Conservation (phyloP, 2,329 filamentous ascomycete genomes). For the Scleromitrula shiraiana region DNA sequence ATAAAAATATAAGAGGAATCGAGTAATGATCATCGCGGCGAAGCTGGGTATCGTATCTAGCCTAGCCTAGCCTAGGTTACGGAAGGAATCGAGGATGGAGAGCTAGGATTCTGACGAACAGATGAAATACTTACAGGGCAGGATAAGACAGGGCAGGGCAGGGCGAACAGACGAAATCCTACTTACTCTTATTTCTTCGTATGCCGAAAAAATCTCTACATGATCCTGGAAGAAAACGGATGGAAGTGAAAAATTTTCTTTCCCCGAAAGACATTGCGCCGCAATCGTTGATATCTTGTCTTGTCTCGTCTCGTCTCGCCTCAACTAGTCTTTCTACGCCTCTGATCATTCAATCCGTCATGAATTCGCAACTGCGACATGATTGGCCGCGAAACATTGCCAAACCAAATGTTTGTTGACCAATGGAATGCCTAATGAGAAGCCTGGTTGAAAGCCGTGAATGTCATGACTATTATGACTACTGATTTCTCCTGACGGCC, state of each 20-base stretch:
- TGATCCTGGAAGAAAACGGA: too few relatives aligned
- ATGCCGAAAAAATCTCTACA: too few relatives aligned
- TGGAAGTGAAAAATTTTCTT: slow-evolving; percentile 5
- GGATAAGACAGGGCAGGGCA: too few relatives aligned
- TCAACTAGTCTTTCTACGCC: too few relatives aligned
- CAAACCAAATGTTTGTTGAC: neutral
- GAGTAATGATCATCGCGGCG: neutral
- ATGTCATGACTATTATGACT: slow-evolving; percentile 3
- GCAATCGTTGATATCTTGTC: neutral
- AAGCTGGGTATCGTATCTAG: too few relatives aligned
- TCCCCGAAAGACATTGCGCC: slow-evolving; percentile 1
- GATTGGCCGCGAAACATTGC: neutral
- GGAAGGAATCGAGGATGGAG: neutral
- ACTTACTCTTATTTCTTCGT: too few relatives aligned
- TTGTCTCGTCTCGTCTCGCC: too few relatives aligned
- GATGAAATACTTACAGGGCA: neutral
- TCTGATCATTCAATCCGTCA: too few relatives aligned
- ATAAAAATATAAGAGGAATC: too few relatives aligned
- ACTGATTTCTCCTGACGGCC: slow-evolving; percentile 7
- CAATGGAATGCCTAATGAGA: slow-evolving; percentile 1
- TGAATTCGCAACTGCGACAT: slow-evolving; percentile 1
- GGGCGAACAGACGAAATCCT: too few relatives aligned
- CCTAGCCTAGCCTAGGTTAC: too few relatives aligned
- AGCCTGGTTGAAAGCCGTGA: neutral
- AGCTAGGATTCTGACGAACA: neutral